Conservation (phyloP, 352 stramenopile species). For the Halophytophthora batemanensis region DNA sequence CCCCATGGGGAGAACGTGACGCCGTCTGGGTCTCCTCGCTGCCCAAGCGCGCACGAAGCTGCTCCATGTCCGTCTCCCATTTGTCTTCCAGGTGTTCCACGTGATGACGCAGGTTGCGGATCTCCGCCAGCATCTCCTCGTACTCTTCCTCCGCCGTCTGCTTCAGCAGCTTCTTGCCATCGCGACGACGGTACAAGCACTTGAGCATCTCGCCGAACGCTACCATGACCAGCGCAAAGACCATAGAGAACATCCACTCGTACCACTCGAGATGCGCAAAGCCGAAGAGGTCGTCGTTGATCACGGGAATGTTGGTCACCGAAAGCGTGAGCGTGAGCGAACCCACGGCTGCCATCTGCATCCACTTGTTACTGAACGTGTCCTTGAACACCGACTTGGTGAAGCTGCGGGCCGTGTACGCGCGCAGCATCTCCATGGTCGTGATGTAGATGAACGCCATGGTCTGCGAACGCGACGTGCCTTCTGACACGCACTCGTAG, state of each 20-base stretch:
- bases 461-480: conserved; percentile 61
- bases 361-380: conserved; percentile 79
- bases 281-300: conserved; percentile 66
- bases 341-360: conserved; percentile 64
- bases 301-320: conserved; percentile 65
- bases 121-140: conserved; percentile 45
- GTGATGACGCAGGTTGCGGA: conserved; percentile 55
- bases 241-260: conserved; percentile 71
- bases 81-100: conserved; percentile 62
- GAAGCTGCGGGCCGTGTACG: conserved; percentile 76
- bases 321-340: conserved; percentile 57
- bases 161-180: conserved; percentile 38
- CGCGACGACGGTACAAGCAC: conserved; percentile 51
- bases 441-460: conserved; percentile 82
- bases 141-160: conserved; percentile 40
- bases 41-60: conserved; percentile 28
- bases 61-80: conserved; percentile 45
- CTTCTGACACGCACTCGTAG: conserved; percentile 60
- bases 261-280: conserved; percentile 72
- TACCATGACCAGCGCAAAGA: conserved; percentile 67
- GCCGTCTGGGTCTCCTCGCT: conserved; percentile 3
- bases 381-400: conserved; percentile 70
- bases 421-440: conserved; percentile 69
- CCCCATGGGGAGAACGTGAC: conserved; percentile 21
- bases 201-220: conserved; percentile 71